These are phyloP conservation scores for Cinnamomum chago DNA, from an alignment of 164 flowering plant genomes.

Conservation along the genomic window DNA sequence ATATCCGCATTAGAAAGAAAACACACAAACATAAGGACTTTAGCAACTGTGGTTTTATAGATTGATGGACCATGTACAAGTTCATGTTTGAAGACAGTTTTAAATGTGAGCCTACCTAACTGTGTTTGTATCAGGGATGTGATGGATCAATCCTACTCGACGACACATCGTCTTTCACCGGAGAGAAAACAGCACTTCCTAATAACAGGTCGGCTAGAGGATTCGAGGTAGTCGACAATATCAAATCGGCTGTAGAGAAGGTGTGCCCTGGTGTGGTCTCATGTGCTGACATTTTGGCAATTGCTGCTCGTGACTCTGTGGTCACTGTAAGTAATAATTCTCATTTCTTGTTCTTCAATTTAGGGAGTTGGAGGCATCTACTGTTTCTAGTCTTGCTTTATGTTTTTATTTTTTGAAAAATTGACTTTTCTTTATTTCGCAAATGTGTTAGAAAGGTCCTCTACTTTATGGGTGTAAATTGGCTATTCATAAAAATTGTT, in stretches of 20 bases:
- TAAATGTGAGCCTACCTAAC: too few species aligned
- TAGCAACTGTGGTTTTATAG: too few species aligned
- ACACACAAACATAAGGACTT: too few species aligned
- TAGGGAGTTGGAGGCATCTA: background rate
- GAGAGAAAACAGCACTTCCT: conserved; percentile 9
- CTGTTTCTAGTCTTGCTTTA: background rate
- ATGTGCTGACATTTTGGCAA: conserved; percentile 9
- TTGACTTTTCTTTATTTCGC: too few species aligned
- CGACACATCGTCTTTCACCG: conserved; percentile 10
- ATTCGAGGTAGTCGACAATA: conserved; percentile 6
- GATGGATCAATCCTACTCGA: conserved; percentile 12
- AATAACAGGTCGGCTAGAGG: conserved; percentile 5
- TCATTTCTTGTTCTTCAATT: background rate
- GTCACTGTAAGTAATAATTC: conserved; percentile 1
- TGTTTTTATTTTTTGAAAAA: background rate
- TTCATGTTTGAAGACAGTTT: too few species aligned
- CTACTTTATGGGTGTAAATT: too few species aligned
- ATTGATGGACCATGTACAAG: too few species aligned
- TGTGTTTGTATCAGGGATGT: background rate
- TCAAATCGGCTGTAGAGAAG: conserved; percentile 4
- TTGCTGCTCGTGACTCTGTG: conserved; percentile 9
- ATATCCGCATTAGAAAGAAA: too few species aligned
- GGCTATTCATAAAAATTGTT: too few species aligned
- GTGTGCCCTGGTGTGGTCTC: conserved; percentile 9
- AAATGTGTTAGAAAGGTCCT: too few species aligned